Evolutionary conservation across 1,284 basidiomycete species (phyloP), one percentile per base, ranked within the genome.

Genomic region (Cutaneotrichosporon cavernicola): DNA sequence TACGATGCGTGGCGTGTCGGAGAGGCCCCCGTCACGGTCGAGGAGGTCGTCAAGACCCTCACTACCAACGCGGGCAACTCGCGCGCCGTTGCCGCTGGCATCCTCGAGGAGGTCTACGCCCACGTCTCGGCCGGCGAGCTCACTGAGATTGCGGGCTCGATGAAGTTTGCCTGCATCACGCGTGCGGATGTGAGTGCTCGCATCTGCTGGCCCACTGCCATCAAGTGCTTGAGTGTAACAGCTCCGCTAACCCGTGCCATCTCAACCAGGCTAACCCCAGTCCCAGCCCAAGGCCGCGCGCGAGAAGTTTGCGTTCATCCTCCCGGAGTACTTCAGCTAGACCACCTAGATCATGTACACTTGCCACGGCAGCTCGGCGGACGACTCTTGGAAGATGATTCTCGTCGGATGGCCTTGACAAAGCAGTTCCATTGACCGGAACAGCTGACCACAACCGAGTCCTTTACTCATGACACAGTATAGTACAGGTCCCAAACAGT

Each of bases 1-100:
- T 94, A 92, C 76, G 92, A 96, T 80, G 88, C 91, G 6, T 95
- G 91, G 92, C 83, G 95, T 30, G 88, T 88, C 18, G 84, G 89
- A 40, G 86, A 88, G 61, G 89, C 87, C 18, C 84, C 90, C 1
- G 95, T 97, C 56, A 97, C 92, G 1, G 89, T 93, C 0, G 88
- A 90, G 7, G 79, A 81, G 69, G 92, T 97, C 34, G 85, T 95
- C 83, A 90, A 91, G 80, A 92, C 90, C 0, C 86, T 97, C 36
- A 85, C 89, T 68, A 85, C 86, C 22, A 98, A 98, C 76, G 92
- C 93, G 0, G 86, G 88, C 30, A 90, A 90, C 4, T 90, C 91
- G 21, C 88, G 92, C 63, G 75, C 80, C 36, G 81, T 85, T 67
- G 83, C 90, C 0, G 88, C 86, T 1, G 85, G 86, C 10, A 85